phyloP scores from a whole-genome alignment of 257 asterid species.

The Nicotiana attenuata region DNA sequence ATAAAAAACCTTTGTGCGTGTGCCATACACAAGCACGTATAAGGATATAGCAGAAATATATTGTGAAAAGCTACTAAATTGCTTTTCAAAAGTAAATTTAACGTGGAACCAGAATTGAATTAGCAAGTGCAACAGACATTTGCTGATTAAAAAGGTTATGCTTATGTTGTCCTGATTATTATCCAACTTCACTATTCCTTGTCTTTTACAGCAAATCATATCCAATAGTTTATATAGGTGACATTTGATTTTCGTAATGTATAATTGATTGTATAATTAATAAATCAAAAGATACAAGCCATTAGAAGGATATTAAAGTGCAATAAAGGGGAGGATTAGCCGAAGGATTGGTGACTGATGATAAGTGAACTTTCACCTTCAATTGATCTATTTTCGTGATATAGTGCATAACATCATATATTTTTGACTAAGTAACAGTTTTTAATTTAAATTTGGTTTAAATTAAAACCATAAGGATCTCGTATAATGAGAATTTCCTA shows the following conservation, averaged over 20 bases:
- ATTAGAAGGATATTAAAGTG: no score
- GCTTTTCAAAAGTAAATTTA: background rate
- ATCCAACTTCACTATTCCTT: background rate
- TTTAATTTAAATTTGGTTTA: background rate
- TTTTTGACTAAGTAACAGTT: background rate
- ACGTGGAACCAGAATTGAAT: background rate
- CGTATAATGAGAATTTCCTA: background rate
- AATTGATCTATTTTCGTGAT: background rate
- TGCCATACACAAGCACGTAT: constrained; percentile 4
- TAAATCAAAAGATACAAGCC: no score
- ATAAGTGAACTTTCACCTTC: background rate
- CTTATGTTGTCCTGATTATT: background rate
- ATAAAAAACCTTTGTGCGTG: background rate
- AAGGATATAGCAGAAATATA: background rate
- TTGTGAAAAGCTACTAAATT: background rate
- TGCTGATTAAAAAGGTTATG: background rate
- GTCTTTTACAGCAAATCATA: background rate
- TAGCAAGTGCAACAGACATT: background rate
- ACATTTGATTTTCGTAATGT: no score
- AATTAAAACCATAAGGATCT: background rate
- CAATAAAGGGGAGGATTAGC: no score
- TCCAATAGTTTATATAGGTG: background rate
- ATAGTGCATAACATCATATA: background rate
- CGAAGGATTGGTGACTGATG: no score
- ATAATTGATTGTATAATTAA: no score